phyloP scores from a whole-genome alignment of 1,284 basidiomycete species.

The Moesziomyces sp. region DNA sequence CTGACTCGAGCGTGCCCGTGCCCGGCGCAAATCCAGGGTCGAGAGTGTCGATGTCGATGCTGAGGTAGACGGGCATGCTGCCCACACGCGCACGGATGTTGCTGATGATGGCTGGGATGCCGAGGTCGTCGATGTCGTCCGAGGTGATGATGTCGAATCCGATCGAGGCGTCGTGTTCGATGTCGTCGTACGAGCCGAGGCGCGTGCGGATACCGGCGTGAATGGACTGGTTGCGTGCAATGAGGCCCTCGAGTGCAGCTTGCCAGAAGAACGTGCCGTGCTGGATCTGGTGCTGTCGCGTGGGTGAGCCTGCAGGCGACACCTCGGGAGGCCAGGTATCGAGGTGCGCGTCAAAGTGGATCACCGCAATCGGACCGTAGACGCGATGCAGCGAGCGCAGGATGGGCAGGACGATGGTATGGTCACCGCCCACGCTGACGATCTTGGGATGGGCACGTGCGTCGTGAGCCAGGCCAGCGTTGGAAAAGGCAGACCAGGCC shows the following conservation, averaged over 20 bases:
- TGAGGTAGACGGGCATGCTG: conserved; percentile 54
- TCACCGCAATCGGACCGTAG: conserved; percentile 69
- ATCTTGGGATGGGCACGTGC: conserved; percentile 66
- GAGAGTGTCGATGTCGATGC: conserved; percentile 59
- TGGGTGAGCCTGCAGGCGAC: conserved; percentile 33
- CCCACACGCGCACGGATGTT: conserved; percentile 44
- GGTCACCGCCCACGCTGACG: conserved; percentile 70
- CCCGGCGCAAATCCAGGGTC: conserved; percentile 55
- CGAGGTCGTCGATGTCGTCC: conserved; percentile 54
- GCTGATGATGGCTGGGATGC: conserved; percentile 38
- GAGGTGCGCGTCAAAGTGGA: conserved; percentile 70
- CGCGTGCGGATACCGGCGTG: conserved; percentile 77
- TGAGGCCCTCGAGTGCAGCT: conserved; percentile 69
- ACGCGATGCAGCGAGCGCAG: conserved; percentile 68
- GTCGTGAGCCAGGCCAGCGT: conserved; percentile 50
- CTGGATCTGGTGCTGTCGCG: conserved; percentile 55
- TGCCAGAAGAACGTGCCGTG: conserved; percentile 69
- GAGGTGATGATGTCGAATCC: conserved; percentile 56
- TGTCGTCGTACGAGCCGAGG: conserved; percentile 50
- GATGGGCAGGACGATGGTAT: conserved; percentile 70
- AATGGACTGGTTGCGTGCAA: conserved; percentile 75
- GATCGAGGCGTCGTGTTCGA: conserved; percentile 43
- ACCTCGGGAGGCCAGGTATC: conserved; percentile 75
- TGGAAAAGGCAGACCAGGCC: conserved; percentile 69
- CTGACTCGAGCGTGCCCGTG: conserved; percentile 54